Conservation (phyloP, 2,329 filamentous ascomycete species). For the Trichoderma sp. region DNA sequence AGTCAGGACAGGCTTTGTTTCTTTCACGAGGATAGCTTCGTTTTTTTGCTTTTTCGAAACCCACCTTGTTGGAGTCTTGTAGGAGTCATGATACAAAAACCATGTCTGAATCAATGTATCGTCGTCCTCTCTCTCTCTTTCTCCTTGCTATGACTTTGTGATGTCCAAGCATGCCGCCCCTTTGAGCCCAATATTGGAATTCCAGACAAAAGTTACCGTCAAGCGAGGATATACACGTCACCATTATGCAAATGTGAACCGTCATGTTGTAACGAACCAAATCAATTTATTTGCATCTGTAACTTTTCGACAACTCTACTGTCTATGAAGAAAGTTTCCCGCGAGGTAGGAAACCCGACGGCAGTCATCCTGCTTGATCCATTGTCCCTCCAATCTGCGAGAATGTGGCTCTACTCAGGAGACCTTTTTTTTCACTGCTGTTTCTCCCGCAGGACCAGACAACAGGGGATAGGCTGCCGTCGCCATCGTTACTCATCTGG, state of each 20-base stretch:
- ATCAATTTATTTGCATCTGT: constrained; percentile 21
- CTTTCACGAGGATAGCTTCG: constrained; percentile 10
- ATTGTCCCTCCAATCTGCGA: constrained; percentile 59
- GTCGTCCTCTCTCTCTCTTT: not conserved
- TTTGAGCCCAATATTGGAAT: too few relatives aligned
- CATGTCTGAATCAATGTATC: not conserved
- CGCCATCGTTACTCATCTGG: constrained; percentile 63
- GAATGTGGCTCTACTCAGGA: constrained; percentile 26
- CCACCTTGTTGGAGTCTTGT: not conserved
- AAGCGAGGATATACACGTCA: not conserved
- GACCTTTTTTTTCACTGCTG: too few relatives aligned
- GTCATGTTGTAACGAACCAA: constrained; percentile 25
- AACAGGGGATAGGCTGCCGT: constrained; percentile 69
- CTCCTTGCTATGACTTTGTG: not conserved
- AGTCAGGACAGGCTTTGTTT: constrained; percentile 14
- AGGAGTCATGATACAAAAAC: not conserved
- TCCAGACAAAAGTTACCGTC: too few relatives aligned
- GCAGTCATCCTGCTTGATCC: constrained; percentile 66
- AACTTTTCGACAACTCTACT: constrained; percentile 16
- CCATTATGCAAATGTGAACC: not conserved
- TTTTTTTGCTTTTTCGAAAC: not conserved
- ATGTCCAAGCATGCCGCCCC: too few relatives aligned
- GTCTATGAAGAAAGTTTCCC: constrained; percentile 36
- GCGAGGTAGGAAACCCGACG: constrained; percentile 51
- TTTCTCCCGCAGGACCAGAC: constrained; percentile 57